These are phyloP conservation scores for Coleophoma eucalyptorum DNA, from an alignment of 2,329 filamentous ascomycete species.

Conservation along the genomic window DNA sequence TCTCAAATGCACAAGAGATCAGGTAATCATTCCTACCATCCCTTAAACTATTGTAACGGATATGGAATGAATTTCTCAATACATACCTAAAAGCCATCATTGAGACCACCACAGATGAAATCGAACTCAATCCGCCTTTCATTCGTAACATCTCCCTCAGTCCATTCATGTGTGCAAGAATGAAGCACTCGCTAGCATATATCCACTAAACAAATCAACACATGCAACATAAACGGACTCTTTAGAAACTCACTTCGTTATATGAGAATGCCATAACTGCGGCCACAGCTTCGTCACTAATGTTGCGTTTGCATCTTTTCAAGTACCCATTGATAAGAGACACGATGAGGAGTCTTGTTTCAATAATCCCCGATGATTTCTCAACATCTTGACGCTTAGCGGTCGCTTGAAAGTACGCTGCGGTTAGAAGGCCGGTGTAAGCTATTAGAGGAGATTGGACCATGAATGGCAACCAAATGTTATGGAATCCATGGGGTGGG, in stretches of 20 bases:
- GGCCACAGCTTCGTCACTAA: slow-evolving; percentile 23
- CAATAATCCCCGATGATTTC: slow-evolving; percentile 22
- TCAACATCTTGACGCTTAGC: slow-evolving; percentile 13
- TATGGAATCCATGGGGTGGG: slow-evolving; percentile 18
- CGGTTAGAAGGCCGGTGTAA: slow-evolving; percentile 25
- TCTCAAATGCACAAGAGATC: slow-evolving; percentile 26
- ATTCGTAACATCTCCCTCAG: slow-evolving; percentile 25
- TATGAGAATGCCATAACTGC: slow-evolving; percentile 26
- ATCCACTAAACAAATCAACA: not conserved
- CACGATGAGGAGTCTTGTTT: slow-evolving; percentile 22
- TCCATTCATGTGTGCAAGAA: slow-evolving; percentile 25
- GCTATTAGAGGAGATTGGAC: slow-evolving; percentile 27
- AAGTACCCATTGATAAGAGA: slow-evolving; percentile 24
- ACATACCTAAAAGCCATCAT: slow-evolving; percentile 20
- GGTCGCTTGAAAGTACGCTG: slow-evolving; percentile 24
- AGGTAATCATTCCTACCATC: slow-evolving; percentile 25
- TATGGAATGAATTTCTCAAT: slow-evolving; percentile 11
- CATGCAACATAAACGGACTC: slow-evolving; percentile 10
- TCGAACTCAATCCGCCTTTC: slow-evolving; percentile 14
- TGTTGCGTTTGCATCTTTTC: slow-evolving; percentile 9
- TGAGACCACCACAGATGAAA: not conserved
- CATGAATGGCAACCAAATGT: slow-evolving; percentile 25
- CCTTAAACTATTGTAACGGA: not conserved
- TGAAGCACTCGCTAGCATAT: slow-evolving; percentile 25
- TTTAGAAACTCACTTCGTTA: slow-evolving; percentile 20